Percentiles rank a stretch among this genome's conserved stretches.
Conservation (phyloP, 768 basidiomycete species). For the Chiua virens region DNA sequence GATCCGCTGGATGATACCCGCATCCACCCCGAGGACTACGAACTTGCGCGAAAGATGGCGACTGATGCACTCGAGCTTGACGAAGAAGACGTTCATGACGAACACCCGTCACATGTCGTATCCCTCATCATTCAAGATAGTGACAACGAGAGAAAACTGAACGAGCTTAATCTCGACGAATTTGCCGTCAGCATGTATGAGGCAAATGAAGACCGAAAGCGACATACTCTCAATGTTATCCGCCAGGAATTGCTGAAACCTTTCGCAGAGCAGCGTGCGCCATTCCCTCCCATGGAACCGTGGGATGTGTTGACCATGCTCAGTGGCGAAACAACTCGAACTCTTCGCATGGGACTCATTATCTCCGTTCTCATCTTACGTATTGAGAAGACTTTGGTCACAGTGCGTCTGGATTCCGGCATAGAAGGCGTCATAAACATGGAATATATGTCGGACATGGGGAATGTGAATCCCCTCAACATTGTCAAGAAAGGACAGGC, state of each 20-base stretch:
- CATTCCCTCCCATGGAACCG: slow-evolving; percentile 61
- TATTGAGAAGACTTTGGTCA: slow-evolving; percentile 46
- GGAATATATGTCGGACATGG: slow-evolving; percentile 56
- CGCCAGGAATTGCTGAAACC: slow-evolving; percentile 81
- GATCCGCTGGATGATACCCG: slow-evolving; percentile 95
- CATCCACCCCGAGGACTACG: slow-evolving; percentile 97
- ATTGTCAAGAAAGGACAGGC: slow-evolving; percentile 78
- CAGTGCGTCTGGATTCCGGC: slow-evolving; percentile 88
- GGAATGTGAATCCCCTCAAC: slow-evolving; percentile 40
- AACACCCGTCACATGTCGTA: slow-evolving; percentile 90
- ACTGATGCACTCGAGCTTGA: slow-evolving; percentile 96
- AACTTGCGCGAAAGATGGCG: slow-evolving; percentile 97
- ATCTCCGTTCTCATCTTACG: slow-evolving; percentile 73
- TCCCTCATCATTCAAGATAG: slow-evolving; percentile 80
- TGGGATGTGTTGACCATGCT: slow-evolving; percentile 95
- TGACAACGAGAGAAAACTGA: slow-evolving; percentile 76
- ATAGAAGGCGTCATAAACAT: slow-evolving; percentile 77
- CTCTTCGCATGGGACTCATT: slow-evolving; percentile 76
- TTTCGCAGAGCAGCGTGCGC: slow-evolving; percentile 69
- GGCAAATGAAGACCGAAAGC: slow-evolving; percentile 81
- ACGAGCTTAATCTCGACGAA: slow-evolving; percentile 92
- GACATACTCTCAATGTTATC: slow-evolving; percentile 86
- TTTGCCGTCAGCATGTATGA: slow-evolving; percentile 91
- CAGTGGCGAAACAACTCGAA: slow-evolving; percentile 83
- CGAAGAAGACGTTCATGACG: slow-evolving; percentile 91